Percentiles rank a stretch among this genome's conserved stretches.
Evolutionary conservation across 257 asterid genomes (phyloP).

Genomic region (Eustoma russellianum): DNA sequence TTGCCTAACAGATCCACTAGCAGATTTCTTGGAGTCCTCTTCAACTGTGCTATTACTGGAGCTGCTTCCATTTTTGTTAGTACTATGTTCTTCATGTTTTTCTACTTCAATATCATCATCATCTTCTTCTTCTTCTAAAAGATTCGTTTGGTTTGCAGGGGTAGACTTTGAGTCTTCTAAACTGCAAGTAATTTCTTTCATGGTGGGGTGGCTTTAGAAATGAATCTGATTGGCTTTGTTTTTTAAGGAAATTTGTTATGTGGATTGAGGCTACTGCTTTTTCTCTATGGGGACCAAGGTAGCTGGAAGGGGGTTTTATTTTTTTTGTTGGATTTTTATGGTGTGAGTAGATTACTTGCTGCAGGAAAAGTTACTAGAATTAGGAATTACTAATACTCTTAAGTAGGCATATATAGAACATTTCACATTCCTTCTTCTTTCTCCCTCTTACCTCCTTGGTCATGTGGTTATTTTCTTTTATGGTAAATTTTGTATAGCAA

Average conservation of each 20-base stretch:
- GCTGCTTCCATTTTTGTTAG: slow-evolving; percentile 27
- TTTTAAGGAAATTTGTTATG: neutral
- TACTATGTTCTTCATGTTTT: slow-evolving; percentile 13
- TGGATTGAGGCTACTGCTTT: no score
- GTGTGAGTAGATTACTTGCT: slow-evolving; percentile 16
- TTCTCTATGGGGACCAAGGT: no score
- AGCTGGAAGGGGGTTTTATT: no score
- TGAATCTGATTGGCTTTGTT: neutral
- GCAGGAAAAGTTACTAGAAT: slow-evolving; percentile 58
- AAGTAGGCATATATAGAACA: slow-evolving; percentile 44
- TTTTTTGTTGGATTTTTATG: no score
- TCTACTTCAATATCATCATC: slow-evolving; percentile 17
- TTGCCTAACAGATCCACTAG: slow-evolving; percentile 66
- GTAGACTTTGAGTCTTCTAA: slow-evolving; percentile 35
- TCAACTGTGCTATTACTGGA: slow-evolving; percentile 88
- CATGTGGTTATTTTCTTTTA: no score
- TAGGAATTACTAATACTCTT: slow-evolving; percentile 60
- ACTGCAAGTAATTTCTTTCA: slow-evolving; percentile 16
- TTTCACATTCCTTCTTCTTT: slow-evolving; percentile 7
- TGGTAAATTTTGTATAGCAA: no score
- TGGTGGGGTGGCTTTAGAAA: neutral
- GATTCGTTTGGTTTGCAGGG: slow-evolving; percentile 13
- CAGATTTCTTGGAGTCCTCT: slow-evolving; percentile 53
- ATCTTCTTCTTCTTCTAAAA: no score
- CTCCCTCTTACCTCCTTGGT: no score